Evolutionary conservation across 83 land plant species (phyloP), one percentile per base, ranked within the genome.

Genomic region (Picea abies): DNA sequence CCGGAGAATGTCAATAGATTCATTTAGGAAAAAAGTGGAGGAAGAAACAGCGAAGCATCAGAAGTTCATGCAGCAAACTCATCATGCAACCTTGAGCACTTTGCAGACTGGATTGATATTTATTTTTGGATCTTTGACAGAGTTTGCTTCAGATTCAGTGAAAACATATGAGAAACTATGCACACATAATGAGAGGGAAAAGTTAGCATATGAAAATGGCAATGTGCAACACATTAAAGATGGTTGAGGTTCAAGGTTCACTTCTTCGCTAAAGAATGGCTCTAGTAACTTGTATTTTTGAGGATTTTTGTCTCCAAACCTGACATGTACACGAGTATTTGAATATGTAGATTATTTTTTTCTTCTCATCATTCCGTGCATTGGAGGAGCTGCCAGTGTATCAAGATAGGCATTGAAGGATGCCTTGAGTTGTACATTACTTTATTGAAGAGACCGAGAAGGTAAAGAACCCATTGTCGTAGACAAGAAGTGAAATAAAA

Each of bases 41-140:
- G 63, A 47, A 4, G 91, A 91, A 88, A 91, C 87, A 76, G 88
- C 68, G 23, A 89, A 81, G 64, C 89, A 91, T 64, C 86, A 76
- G 8, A 73, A 84, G 20, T 83, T 83, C 80, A 81, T 87, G 88
- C 79, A 84, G 68, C 87, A 89, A 58, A 89, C 93, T 1, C 83
- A 84, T 26, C 75, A 78, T 35, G 80, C 65, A 4, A 87, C 87
- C 5, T 25, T 89, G 15, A 86, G 68, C 72, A 86, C 85, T 23
- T 86, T 91, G 35, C 86, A 83, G 44, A 87, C 82, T 22, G 93
- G 91, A 20, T 83, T 91, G 56, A 56, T 82, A 35, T 82, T 39
- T 10, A 75, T 91, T 20, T 91, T 91, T 65, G 90, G 86, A 63
- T 88, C 91, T 11, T 61, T 91, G 65, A 23, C 85, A 25, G 88